Base-by-base conservation (phyloP, 345 rosid species). In the Mangifera indica region DNA sequence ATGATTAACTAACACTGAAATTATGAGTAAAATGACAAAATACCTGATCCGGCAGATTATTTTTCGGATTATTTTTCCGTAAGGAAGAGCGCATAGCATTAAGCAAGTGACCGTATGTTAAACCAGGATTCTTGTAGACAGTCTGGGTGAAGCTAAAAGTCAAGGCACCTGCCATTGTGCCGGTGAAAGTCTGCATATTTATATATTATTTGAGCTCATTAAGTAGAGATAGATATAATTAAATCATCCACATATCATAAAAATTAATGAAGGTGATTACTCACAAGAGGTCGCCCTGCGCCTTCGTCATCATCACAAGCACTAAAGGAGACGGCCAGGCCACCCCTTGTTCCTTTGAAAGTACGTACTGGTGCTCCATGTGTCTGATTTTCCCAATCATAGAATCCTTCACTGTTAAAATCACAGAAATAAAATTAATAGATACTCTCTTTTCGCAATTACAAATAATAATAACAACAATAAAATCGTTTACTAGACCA, bases 131-230 rank as follows among this genome's bases (percentile, higher is more conserved):
- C 2, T 80, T 86, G 59, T 83, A 80, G 72, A 91, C 80, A 4
- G 94, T 88, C 59, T 90, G 88, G 46, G 91, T 87, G 79, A 93
- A 91, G 85, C 91, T 84, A 67, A 82, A 87, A 3, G 97, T 93
- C 87, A 88, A 69, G 18, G 93, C 97, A 29, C 97, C 98, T 0
- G 87, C 84, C 54, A 81, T 69, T 17, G 68, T 76, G 7, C 86
- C 87, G 12, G 91, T 74, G 56, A 93, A 87, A 26, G 89, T 85
- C 98, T 93, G 81, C 75, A 62, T 59, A 29, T 29, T 29, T 29
- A 29, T 3, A 29, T 29, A 3, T 29, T 1, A 29, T 29, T 29
- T 29, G 32, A 29, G 32, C 3, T 29, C 3, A 29, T 1, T 29
- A 1, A 3, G 32, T 29, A 29, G 32, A 29, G 3, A 29, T 29